These are phyloP conservation scores for Ustulina deusta DNA, from an alignment of 2,329 filamentous ascomycete species.

Conservation along the genomic window DNA sequence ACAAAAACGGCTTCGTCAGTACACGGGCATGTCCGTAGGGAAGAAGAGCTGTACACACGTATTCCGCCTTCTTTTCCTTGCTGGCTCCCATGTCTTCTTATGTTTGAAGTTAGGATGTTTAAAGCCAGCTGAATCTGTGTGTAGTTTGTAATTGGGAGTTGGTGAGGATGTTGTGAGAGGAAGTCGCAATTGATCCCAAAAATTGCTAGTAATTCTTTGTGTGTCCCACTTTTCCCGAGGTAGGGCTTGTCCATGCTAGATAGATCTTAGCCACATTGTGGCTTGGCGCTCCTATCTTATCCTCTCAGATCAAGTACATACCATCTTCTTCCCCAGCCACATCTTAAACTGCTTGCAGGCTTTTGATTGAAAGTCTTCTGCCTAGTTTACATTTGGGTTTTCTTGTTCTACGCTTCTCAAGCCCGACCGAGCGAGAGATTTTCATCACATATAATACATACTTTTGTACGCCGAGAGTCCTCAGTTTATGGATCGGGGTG, in stretches of 20 bases:
- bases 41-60: constrained; percentile 41
- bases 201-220: constrained; percentile 40
- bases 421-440: neutral
- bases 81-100: constrained; percentile 99
- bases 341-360: too few relatives aligned
- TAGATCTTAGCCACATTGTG: constrained; percentile 18
- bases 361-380: neutral
- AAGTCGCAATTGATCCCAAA: constrained; percentile 32
- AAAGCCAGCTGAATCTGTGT: constrained; percentile 70
- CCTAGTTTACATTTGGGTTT: neutral
- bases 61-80: constrained; percentile 85
- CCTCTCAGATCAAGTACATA: too few relatives aligned
- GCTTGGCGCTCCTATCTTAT: neutral
- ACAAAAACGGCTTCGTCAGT: constrained; percentile 55
- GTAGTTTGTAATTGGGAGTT: constrained; percentile 41
- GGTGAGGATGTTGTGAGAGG: constrained; percentile 36
- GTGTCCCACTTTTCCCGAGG: constrained; percentile 33
- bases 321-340: too few relatives aligned
- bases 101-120: constrained; percentile 97
- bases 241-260: constrained; percentile 29
- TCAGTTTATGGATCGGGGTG: neutral
- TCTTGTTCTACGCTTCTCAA: neutral
- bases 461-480: constrained; percentile 2
- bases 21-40: neutral
- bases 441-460: constrained; percentile 17